Base-by-base conservation (phyloP, 2,329 filamentous ascomycete genomes). In the Cladophialophora immunda region DNA sequence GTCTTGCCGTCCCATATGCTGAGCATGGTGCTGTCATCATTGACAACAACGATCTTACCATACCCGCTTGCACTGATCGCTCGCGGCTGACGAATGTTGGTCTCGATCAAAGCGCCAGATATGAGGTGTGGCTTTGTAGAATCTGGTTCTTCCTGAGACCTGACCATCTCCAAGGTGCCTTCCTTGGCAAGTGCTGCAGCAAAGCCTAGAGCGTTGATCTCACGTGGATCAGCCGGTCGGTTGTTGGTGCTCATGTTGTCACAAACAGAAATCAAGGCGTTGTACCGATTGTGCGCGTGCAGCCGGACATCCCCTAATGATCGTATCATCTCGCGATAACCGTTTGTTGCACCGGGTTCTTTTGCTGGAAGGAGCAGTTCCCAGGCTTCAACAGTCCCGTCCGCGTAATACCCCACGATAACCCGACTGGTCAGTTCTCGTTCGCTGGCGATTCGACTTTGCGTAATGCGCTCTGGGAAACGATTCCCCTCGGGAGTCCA, bases 1-100 rank as follows among this genome's bases (percentile, higher is more conserved):
- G 90, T 92, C 69, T 90, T 88, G 11, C 92, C 91, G 75, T 97
- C 94, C 94, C 94, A 97, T 58, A 97, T 97, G 0, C 92, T 96
- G 58, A 97, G 81, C 47, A 89, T 87, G 0, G 90, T 93, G 69
- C 90, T 88, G 15, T 85, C 83, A 2, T 87, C 83, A 75, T 96
- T 91, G 36, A 96, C 92, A 22, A 97, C 80, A 3, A 93, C 93
- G 27, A 92, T 91, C 77, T 96, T 97, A 69, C 94, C 90, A 74
- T 65, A 36, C 27, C 68, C 68, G 56, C 60, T 70, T 17, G 66
- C 68, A 50, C 68, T 65, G 38, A 70, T 64, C 15, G 58, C 57
- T 52, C 38, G 62, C 8, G 68, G 68, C 8, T 56, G 34, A 36
- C 38, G 58, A 13, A 70, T 62, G 45, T 64, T 68, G 30, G 64